Conservation (phyloP, 257 asterid species). For the Scutellaria galericulata region DNA sequence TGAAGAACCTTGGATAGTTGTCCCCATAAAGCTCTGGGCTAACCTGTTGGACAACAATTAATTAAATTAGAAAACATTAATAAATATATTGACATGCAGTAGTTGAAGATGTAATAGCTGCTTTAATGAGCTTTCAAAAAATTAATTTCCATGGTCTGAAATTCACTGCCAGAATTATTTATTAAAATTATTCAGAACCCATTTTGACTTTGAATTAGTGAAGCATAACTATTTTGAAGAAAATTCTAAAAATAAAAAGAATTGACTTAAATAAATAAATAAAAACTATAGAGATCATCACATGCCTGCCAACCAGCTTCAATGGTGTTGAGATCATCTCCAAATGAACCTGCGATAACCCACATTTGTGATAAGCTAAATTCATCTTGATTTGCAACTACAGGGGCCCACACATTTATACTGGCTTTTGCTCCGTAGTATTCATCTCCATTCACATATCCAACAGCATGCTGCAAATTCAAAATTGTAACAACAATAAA, state of each 20-base stretch:
- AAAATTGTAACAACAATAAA: not conserved
- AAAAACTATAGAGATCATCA: not conserved
- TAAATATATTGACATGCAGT: constrained; percentile 28
- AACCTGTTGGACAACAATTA: constrained; percentile 52
- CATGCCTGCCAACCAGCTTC: constrained; percentile 99
- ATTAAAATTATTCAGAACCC: not conserved
- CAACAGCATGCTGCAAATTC: constrained; percentile 81
- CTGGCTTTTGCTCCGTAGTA: constrained; percentile 94
- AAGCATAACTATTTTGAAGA: too few relatives aligned
- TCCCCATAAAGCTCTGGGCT: constrained; percentile 95
- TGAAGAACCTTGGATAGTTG: constrained; percentile 82
- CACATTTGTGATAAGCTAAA: constrained; percentile 89
- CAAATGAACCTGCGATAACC: constrained; percentile 92
- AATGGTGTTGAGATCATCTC: constrained; percentile 92
- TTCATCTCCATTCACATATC: constrained; percentile 79
- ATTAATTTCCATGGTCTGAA: not conserved
- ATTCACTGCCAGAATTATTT: too few relatives aligned
- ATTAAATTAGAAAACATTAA: constrained; percentile 23
- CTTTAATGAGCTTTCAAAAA: constrained; percentile 31
- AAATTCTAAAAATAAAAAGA: not conserved
- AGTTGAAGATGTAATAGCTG: constrained; percentile 38
- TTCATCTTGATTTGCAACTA: constrained; percentile 67
- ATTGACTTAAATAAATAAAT: too few relatives aligned
- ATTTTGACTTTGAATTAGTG: too few relatives aligned
- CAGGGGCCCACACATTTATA: constrained; percentile 87